A percentile compares a stretch with the other conserved stretches of the same genome.
phyloP scores from a whole-genome alignment of 2,329 filamentous ascomycete species.

The Graphium sp. region DNA sequence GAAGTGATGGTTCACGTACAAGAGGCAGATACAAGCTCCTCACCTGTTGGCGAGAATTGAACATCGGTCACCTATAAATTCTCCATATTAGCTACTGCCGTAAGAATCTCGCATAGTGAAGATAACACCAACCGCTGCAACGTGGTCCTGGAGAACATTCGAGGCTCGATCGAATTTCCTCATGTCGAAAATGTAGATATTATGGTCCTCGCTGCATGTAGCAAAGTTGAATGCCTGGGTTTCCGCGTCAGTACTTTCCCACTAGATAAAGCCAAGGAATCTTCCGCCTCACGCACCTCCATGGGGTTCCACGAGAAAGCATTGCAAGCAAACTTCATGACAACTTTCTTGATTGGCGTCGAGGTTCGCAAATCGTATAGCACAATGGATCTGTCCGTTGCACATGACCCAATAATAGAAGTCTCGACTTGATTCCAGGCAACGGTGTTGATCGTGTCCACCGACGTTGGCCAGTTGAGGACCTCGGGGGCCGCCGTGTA shows the following conservation, averaged over 20 bases:
- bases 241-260: no score
- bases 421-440: constrained; percentile 92
- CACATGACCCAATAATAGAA: constrained; percentile 71
- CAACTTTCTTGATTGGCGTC: constrained; percentile 63
- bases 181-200: constrained; percentile 80
- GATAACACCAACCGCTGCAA: constrained; percentile 77
- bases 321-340: constrained; percentile 72
- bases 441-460: constrained; percentile 79
- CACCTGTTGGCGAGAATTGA: constrained; percentile 84
- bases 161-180: constrained; percentile 74
- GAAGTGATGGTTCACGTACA: constrained; percentile 26
- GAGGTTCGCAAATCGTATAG: constrained; percentile 86
- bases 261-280: no score
- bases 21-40: constrained; percentile 80
- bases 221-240: constrained; percentile 94
- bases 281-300: no score
- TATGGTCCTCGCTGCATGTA: constrained; percentile 87
- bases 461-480: constrained; percentile 71
- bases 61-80: no score
- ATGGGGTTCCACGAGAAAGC: constrained; percentile 86
- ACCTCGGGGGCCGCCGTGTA: constrained; percentile 69
- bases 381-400: constrained; percentile 71
- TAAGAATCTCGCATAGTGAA: no score
- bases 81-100: no score
- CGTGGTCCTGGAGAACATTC: constrained; percentile 82